phyloP scores from a whole-genome alignment of 1,139 yeast species.

The Candida tetrigidarum region DNA sequence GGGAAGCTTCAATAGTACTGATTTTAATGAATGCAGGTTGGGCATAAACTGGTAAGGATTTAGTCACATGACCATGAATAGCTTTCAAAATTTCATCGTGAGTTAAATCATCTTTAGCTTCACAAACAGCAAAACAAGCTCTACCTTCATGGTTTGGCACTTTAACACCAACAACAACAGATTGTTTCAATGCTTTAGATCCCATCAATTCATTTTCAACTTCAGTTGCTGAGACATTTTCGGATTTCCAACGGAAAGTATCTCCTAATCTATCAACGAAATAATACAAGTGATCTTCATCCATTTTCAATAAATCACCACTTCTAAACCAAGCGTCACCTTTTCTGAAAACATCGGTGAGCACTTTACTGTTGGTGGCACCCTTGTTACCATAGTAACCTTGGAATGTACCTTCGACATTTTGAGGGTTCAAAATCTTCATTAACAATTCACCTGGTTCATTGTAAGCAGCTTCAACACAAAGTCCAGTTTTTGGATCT shows the following conservation, averaged over 20 bases:
- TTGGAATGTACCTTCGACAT: slow-evolving; percentile 76
- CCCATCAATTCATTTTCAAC: slow-evolving; percentile 79
- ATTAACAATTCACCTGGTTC: slow-evolving; percentile 91
- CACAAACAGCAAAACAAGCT: slow-evolving; percentile 87
- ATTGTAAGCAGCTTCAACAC: slow-evolving; percentile 37
- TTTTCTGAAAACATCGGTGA: slow-evolving; percentile 71
- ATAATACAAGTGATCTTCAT: slow-evolving; percentile 70
- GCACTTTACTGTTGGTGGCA: slow-evolving; percentile 78
- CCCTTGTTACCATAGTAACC: slow-evolving; percentile 84
- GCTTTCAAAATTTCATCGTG: slow-evolving; percentile 36
- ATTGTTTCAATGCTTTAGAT: slow-evolving; percentile 58
- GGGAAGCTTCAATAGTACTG: slow-evolving; percentile 64
- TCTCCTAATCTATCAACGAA: slow-evolving; percentile 96
- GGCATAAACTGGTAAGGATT: slow-evolving; percentile 81
- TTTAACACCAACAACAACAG: slow-evolving; percentile 87
- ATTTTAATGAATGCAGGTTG: slow-evolving; percentile 83
- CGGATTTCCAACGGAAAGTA: slow-evolving; percentile 97
- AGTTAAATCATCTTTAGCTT: slow-evolving; percentile 44
- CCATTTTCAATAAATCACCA: slow-evolving; percentile 81
- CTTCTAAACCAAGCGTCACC: slow-evolving; percentile 95
- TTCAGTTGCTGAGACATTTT: slow-evolving; percentile 92
- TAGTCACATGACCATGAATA: slow-evolving; percentile 38
- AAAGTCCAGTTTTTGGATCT: slow-evolving; percentile 70
- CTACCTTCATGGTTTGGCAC: slow-evolving; percentile 93
- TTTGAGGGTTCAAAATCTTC: slow-evolving; percentile 67